Base-by-base conservation (phyloP, 2,329 filamentous ascomycete species). In the Pseudogymnoascus sp. region DNA sequence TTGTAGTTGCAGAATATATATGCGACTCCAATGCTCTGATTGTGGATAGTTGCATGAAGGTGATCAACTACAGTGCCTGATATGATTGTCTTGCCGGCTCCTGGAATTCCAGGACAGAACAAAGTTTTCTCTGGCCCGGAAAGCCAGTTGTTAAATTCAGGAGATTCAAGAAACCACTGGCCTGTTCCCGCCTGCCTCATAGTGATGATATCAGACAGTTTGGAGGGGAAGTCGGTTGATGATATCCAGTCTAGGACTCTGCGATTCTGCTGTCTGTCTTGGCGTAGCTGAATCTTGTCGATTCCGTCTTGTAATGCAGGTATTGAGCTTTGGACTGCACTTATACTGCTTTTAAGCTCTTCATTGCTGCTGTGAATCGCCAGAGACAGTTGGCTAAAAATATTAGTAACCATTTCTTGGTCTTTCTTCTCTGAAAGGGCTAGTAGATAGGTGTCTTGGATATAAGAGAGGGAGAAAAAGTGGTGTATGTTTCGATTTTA, bases 161-260 rank as follows among this genome's bases (percentile, higher is more conserved):
- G 5, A 6, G 65, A 66, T 2, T 62, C 46, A 7, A 67, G 35
- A 19, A 66, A 61, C 64, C 65, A 66, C 35, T 64, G 59, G 1
- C 65, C 64, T 33, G 65, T 66, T 4, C 72, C 75, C n/a, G 64
- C 11, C 60, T 81, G 73, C 28, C 73, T 71, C 10, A 70, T 66
- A 1, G 61, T 65, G 3, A 79, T 64, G 12, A 72, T 72, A 62
- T 81, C 78, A 6, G 59, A 71, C 24, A 81, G 79, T 43, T 79
- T 74, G 19, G 69, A 14, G 2, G 60, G 56, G 64, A 76, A 78
- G 37, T 78, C 69, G 4, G 70, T 62, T 2, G 69, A 64, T 0
- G 75, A 73, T 7, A 81, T 67, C 79, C 78, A 81, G 4, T 75
- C 6, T 3, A 53, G 22, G 10, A 53, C 12, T 16, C 26, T 3